phyloP scores from a whole-genome alignment of 2,329 filamentous ascomycete genomes.

The Colletotrichum gigasporum region DNA sequence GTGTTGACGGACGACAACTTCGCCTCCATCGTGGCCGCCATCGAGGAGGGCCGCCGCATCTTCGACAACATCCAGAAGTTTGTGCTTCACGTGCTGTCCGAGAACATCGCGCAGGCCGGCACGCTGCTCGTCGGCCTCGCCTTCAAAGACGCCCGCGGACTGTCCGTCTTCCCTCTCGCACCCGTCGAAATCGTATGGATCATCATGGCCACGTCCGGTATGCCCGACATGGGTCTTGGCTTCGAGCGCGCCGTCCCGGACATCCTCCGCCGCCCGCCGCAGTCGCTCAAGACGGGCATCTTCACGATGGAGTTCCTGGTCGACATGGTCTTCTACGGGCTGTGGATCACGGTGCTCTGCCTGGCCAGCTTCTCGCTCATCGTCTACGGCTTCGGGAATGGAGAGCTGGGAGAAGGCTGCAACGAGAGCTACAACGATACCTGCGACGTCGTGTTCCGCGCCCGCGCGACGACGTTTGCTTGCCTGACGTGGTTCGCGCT shows the following conservation, averaged over 20 bases:
- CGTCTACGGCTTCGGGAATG: slow-evolving; percentile 51
- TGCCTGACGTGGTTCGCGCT: slow-evolving; percentile 74
- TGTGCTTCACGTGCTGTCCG: slow-evolving; percentile 65
- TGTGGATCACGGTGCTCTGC: slow-evolving; percentile 67
- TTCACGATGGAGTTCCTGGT: slow-evolving; percentile 68
- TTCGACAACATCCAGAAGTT: slow-evolving; percentile 76
- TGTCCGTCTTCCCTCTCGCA: slow-evolving; percentile 72
- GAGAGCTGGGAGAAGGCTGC: slow-evolving; percentile 60
- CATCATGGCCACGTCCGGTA: slow-evolving; percentile 74
- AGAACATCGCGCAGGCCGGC: slow-evolving; percentile 71
- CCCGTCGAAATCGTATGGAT: slow-evolving; percentile 77
- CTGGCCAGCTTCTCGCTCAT: slow-evolving; percentile 18
- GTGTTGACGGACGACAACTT: slow-evolving; percentile 75
- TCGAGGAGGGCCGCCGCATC: slow-evolving; percentile 71
- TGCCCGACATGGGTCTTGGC: slow-evolving; percentile 75
- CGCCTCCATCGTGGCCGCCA: slow-evolving; percentile 69
- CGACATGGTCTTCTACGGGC: slow-evolving; percentile 68
- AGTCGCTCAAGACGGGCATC: slow-evolving; percentile 50
- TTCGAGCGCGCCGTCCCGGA: slow-evolving; percentile 71
- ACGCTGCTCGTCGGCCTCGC: slow-evolving; percentile 71
- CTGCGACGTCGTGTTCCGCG: slow-evolving; percentile 69
- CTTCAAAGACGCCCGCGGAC: slow-evolving; percentile 67
- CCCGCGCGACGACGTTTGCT: slow-evolving; percentile 72
- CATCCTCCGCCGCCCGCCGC: slow-evolving; percentile 69
- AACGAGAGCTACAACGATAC: slow-evolving; percentile 58